Conservation (phyloP, 2,329 filamentous ascomycete genomes). For the Alternaria sp. region DNA sequence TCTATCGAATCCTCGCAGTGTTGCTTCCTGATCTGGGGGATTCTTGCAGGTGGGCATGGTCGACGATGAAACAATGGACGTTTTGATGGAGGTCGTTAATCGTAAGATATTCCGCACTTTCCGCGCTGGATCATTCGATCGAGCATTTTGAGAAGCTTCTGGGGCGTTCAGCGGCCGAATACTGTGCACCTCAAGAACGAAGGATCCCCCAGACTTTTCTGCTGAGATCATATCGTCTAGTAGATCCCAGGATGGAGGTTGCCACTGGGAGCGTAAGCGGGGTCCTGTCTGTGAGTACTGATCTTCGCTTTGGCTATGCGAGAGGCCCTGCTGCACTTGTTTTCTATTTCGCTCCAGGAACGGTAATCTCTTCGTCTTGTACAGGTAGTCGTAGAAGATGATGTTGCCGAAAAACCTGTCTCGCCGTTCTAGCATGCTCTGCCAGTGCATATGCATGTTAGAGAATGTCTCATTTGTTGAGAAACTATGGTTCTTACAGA, state of each 20-base stretch:
- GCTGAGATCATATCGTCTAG: constrained; percentile 34
- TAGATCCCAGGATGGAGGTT: constrained; percentile 24
- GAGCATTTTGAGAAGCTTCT: background rate
- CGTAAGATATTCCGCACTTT: constrained; percentile 11
- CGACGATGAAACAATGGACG: constrained; percentile 8
- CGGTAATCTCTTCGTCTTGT: constrained; percentile 21
- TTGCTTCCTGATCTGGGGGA: constrained; percentile 1
- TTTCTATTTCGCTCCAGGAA: constrained; percentile 37
- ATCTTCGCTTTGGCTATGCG: constrained; percentile 3
- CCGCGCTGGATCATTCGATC: background rate
- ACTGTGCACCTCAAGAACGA: constrained; percentile 23
- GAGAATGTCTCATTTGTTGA: background rate
- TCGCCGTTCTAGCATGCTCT: constrained; percentile 34
- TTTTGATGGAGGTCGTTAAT: constrained; percentile 5
- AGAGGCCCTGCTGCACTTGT: constrained; percentile 18
- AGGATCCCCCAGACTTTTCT: constrained; percentile 23
- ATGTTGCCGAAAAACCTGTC: constrained; percentile 31
- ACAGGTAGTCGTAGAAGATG: constrained; percentile 33
- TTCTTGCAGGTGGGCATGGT: background rate
- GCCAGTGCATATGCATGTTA: background rate
- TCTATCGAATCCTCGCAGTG: constrained; percentile 6
- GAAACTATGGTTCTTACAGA: constrained; percentile 3
- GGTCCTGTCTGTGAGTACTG: background rate
- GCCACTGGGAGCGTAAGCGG: constrained; percentile 26
- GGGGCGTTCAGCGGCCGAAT: constrained; percentile 9